A percentile compares a stretch with the other conserved stretches of the same genome.
Conservation (phyloP, 768 basidiomycete species). For the Saitozyma podzolica region DNA sequence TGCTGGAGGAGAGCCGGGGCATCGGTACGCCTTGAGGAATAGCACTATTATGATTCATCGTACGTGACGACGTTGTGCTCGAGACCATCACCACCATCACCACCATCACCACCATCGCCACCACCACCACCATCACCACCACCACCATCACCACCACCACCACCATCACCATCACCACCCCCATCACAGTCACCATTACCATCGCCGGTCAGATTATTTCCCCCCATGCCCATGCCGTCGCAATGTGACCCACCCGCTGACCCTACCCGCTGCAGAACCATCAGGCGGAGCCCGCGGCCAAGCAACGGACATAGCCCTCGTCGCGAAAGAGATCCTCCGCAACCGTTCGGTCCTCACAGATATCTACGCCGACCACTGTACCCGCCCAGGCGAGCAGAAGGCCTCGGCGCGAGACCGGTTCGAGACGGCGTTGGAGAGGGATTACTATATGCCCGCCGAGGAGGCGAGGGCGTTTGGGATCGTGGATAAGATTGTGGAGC, state of each 20-base stretch:
- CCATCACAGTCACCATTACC: background rate
- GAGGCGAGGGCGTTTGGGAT: slow-evolving; percentile 90
- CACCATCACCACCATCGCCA: too few relatives aligned
- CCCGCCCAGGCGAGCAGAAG: slow-evolving; percentile 60
- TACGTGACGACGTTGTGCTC: slow-evolving; percentile 53
- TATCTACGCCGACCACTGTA: slow-evolving; percentile 88
- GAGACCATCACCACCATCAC: background rate
- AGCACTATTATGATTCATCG: slow-evolving; percentile 99
- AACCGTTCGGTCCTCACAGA: slow-evolving; percentile 77
- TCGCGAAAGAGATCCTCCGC: slow-evolving; percentile 92
- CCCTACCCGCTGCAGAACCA: slow-evolving; percentile 64
- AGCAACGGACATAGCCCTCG: slow-evolving; percentile 95
- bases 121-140: background rate
- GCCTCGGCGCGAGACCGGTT: slow-evolving; percentile 71
- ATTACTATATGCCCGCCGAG: slow-evolving; percentile 96
- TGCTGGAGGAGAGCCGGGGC: slow-evolving; percentile 85
- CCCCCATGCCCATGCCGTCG: background rate
- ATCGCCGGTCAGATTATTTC: background rate
- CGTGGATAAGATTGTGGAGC: slow-evolving; percentile 84
- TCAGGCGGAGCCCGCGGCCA: slow-evolving; percentile 95
- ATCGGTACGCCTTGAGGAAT: slow-evolving; percentile 87
- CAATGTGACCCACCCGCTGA: slow-evolving; percentile 1
- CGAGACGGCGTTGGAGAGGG: slow-evolving; percentile 85
- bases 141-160: background rate
- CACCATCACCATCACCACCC: too few relatives aligned